Conservation (phyloP, 345 rosid genomes). For the Citrus maxima region DNA sequence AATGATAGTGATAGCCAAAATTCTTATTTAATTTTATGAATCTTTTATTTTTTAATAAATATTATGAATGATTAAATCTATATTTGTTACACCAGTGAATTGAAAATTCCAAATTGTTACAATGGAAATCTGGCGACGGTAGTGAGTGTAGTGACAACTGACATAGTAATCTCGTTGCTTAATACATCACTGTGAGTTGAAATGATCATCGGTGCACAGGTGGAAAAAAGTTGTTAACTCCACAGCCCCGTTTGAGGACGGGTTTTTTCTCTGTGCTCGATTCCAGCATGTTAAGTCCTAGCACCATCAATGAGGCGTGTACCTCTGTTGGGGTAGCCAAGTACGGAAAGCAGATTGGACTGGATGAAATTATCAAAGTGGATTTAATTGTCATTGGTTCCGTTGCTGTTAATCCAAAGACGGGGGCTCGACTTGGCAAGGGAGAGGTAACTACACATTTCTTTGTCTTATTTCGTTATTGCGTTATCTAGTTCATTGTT, state of each 20-base stretch:
- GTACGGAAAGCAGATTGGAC: constrained; percentile 75
- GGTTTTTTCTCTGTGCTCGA: constrained; percentile 84
- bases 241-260: constrained; percentile 87
- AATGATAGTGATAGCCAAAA: not conserved
- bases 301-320: constrained; percentile 63
- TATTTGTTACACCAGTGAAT: too few relatives aligned
- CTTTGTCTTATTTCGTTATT: not conserved
- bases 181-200: not conserved
- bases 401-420: constrained; percentile 79
- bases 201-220: constrained; percentile 27
- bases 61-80: too few relatives aligned
- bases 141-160: not conserved
- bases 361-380: constrained; percentile 78
- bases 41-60: too few relatives aligned
- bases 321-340: constrained; percentile 83
- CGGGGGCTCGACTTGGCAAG: constrained; percentile 90
- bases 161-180: not conserved
- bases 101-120: too few relatives aligned
- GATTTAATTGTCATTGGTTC: constrained; percentile 82
- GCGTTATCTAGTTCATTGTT: not conserved
- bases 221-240: constrained; percentile 78
- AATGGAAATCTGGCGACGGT: not conserved
- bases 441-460: constrained; percentile 60
- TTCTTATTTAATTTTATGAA: not conserved
- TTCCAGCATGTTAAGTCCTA: constrained; percentile 40